phyloP scores from a whole-genome alignment of 169 alveolate genomes.

The Cryptosporidium ubiquitum region DNA sequence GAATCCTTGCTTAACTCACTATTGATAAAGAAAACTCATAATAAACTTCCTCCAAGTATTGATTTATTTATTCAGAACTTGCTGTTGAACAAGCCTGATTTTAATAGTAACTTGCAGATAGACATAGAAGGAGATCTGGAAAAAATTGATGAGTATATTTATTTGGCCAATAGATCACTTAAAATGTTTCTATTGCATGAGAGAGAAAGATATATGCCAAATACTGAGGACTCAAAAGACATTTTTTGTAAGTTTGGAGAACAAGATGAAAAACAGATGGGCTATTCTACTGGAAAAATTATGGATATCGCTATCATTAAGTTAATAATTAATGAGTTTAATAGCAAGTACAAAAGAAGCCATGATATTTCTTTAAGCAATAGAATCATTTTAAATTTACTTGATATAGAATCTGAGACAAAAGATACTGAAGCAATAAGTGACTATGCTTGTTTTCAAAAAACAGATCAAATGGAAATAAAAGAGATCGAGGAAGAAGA shows the following conservation, averaged over 20 bases:
- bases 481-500: not conserved
- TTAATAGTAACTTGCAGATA: not conserved
- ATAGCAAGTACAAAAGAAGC: not conserved
- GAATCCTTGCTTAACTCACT: conserved; percentile 35
- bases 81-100: not conserved
- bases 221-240: not conserved
- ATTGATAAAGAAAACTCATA: not conserved
- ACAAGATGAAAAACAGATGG: not conserved
- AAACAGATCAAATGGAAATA: not conserved
- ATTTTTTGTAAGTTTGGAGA: too few relatives aligned
- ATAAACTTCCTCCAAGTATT: conserved; percentile 7
- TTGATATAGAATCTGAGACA: not conserved
- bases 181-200: conserved; percentile 27
- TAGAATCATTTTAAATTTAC: not conserved
- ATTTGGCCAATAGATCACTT: conserved; percentile 28
- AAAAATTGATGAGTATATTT: conserved; percentile 20
- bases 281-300: conserved; percentile 39
- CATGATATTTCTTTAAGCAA: conserved; percentile 12
- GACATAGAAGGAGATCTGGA: conserved; percentile 8
- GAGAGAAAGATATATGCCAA: conserved; percentile 17
- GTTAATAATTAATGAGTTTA: conserved; percentile 41
- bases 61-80: conserved; percentile 21
- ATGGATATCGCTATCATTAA: conserved; percentile 54
- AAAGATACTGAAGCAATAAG: not conserved
- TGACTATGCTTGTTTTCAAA: not conserved